Evolutionary conservation across 2,329 filamentous ascomycete species (phyloP).

Genomic region (Onygenales sp.): DNA sequence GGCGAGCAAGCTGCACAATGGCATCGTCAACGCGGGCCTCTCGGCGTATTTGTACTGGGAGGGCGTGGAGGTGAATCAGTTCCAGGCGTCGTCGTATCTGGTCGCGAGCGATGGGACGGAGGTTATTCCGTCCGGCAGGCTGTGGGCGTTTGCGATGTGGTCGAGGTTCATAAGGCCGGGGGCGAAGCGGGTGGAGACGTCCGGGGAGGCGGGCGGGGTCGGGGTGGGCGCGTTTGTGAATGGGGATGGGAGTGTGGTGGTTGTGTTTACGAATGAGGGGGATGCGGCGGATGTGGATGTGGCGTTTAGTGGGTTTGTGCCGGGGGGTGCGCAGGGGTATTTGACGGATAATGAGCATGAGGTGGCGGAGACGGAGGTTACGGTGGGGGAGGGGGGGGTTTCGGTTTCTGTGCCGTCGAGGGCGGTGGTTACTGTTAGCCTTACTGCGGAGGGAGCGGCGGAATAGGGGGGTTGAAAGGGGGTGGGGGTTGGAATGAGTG

Average conservation of each 20-base stretch:
- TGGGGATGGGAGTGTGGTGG: conserved; percentile 22
- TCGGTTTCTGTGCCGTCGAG: background rate
- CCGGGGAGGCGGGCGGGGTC: conserved; percentile 16
- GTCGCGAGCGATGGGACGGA: conserved; percentile 26
- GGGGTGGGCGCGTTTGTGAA: conserved; percentile 22
- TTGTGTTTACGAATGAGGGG: conserved; percentile 22
- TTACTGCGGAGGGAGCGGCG: background rate
- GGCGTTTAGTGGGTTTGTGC: conserved; percentile 18
- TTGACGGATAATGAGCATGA: conserved; percentile 27
- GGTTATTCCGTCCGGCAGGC: conserved; percentile 24
- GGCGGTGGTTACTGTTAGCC: background rate
- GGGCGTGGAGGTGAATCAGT: conserved; percentile 32
- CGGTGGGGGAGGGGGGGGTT: background rate
- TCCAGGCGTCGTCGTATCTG: conserved; percentile 11
- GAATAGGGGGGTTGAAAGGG: too few relatives aligned
- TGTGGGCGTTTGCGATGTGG: conserved; percentile 36
- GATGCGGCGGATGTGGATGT: conserved; percentile 19
- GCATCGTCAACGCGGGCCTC: conserved; percentile 39
- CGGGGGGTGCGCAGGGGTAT: conserved; percentile 22
- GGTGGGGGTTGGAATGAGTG: too few relatives aligned
- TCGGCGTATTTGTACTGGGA: conserved; percentile 50
- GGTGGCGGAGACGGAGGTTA: conserved; percentile 7
- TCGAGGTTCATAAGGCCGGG: conserved; percentile 29
- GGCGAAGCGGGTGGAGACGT: conserved; percentile 26
- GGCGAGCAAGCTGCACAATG: conserved; percentile 46